Evolutionary conservation across 768 basidiomycete species (phyloP).

Genomic region (Suillus subaureus): DNA sequence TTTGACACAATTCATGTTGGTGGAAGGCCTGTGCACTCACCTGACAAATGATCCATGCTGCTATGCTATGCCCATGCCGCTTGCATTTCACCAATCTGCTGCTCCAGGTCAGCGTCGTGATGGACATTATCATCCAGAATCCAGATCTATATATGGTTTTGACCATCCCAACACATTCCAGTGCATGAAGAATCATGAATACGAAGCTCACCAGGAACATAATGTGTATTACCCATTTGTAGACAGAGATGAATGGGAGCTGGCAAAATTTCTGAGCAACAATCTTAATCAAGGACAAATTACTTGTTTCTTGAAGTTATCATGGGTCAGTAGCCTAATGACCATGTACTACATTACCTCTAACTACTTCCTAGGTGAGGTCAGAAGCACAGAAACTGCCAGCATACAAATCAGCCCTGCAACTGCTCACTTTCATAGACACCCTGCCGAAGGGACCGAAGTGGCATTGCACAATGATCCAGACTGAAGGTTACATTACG

Average conservation of each 20-base stretch:
- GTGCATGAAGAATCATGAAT: constrained; percentile 25
- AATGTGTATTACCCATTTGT: constrained; percentile 37
- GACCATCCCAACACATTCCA: constrained; percentile 13
- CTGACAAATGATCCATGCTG: no score
- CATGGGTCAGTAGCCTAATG: constrained; percentile 18
- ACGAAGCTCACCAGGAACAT: constrained; percentile 14
- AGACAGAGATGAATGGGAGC: constrained; percentile 34
- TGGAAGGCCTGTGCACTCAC: no score
- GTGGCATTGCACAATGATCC: constrained; percentile 21
- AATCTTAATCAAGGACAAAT: constrained; percentile 24
- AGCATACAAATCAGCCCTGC: constrained; percentile 21
- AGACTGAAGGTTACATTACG: constrained; percentile 14
- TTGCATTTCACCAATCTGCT: no score
- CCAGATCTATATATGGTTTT: no score
- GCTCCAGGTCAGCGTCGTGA: no score
- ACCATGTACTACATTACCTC: no score
- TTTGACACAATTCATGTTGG: no score
- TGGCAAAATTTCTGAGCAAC: constrained; percentile 29
- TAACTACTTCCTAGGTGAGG: not conserved
- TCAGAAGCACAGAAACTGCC: constrained; percentile 8
- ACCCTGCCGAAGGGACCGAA: constrained; percentile 20
- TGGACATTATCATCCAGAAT: no score
- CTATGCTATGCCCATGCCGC: no score
- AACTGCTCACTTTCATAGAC: constrained; percentile 20
- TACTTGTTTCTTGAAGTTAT: constrained; percentile 29